Evolutionary conservation across 108 stramenopile genomes (phyloP).

Genomic region (Stephanodiscus triporus): DNA sequence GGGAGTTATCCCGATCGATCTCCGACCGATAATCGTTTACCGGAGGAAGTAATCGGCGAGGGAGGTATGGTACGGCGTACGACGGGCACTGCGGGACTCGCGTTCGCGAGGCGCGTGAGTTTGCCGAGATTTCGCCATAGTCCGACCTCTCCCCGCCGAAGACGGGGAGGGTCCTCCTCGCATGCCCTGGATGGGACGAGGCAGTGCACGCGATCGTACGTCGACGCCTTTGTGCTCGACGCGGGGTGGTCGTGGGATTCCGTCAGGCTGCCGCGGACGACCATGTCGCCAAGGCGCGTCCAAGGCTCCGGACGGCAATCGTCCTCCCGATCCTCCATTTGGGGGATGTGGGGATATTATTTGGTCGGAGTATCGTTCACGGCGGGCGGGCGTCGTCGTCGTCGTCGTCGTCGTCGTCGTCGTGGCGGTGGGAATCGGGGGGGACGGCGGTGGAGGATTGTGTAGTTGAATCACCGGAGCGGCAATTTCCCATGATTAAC

Average conservation of each 20-base stretch:
- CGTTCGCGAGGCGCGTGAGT: constrained; percentile 97
- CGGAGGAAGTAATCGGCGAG: constrained; percentile 93
- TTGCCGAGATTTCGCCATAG: constrained; percentile 95
- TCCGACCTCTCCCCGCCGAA: no score
- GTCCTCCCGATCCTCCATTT: no score
- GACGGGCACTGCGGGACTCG: constrained; percentile 89
- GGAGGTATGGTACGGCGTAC: constrained; percentile 85
- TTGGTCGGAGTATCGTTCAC: no score
- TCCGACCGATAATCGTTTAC: constrained; percentile 78
- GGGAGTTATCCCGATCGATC: constrained; percentile 88
- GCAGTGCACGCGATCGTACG: constrained; percentile 42
- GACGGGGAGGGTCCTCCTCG: neutral
- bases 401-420: neutral
- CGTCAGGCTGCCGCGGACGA: neutral
- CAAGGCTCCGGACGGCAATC: constrained; percentile 8
- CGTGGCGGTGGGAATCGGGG: neutral
- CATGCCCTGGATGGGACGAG: constrained; percentile 34
- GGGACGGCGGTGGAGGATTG: neutral
- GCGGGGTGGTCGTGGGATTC: no score
- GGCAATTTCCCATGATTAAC: constrained; percentile 7
- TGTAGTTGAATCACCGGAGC: neutral
- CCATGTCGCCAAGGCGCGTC: neutral
- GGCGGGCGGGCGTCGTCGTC: neutral
- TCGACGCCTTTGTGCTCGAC: constrained; percentile 29
- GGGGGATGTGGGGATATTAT: no score